Evolutionary conservation across 176 grass and related monocot genomes (phyloP), one percentile per base, ranked within the genome.

Genomic region (Hordeum vulgare): DNA sequence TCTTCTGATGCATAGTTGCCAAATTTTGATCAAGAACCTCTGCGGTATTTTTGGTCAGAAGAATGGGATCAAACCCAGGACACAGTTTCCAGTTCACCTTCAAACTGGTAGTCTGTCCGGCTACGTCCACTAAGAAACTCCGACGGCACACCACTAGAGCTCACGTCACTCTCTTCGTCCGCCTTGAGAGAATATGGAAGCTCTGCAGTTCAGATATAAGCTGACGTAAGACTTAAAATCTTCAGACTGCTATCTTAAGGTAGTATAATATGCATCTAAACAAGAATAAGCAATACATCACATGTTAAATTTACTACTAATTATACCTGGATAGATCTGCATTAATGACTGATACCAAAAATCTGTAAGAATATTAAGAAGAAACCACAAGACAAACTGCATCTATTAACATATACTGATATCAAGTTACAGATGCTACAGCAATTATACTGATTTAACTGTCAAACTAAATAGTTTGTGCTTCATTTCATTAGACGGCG

Each of bases 61-160:
- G 81, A 44, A 73, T 88, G 82, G 8, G 37, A 51, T 23, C 61
- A 86, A 78, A 82, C 87, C 89, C 93, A 94, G 33, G 66, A 87
- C 9, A 92, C 74, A 1, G 88, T 86, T 81, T 90, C 82, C 40
- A 65, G 74, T 83, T 80, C 87, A 17, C 69, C 51, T 0, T 69
- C 74, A 85, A 89, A 92, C 14, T 90, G 82, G 9, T 76, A 27
- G 59, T 89, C 85, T 23, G 25, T 84, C 49, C 81, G 91, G 57
- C 83, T 83, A 57, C 8, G 64, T 13, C 91, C 89, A 40, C 91
- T 96, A 79, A 98, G 77, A 71, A 96, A 79, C 75, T 98, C 91
- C 57, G 94, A 77, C 58, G 93, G 67, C 60, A 90, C 89, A 13
- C 90, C 21, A 45, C 87, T 67, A 87, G 91, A 36, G 60, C 85